These are phyloP conservation scores for Malassezia japonica DNA, from an alignment of 1,284 basidiomycete species.

Conservation along the genomic window DNA sequence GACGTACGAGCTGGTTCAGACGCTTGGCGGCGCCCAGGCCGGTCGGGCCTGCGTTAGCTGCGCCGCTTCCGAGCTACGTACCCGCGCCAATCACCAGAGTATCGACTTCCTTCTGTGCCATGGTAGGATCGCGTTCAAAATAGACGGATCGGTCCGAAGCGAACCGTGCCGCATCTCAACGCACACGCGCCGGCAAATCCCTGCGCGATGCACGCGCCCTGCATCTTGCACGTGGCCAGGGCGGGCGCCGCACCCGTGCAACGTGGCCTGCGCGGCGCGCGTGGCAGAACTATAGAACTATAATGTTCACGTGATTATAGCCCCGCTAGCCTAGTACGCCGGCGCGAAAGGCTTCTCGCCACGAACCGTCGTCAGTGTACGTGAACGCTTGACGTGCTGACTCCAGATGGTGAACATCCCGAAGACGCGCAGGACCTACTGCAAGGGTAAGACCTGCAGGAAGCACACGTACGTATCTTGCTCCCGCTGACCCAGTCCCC, in stretches of 20 bases:
- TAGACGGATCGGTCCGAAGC: no score
- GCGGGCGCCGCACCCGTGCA: not conserved
- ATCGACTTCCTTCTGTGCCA: slow-evolving; percentile 30
- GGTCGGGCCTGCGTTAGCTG: slow-evolving; percentile 37
- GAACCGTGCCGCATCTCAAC: no score
- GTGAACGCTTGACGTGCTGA: not conserved
- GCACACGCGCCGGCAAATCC: no score
- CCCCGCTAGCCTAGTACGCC: not conserved
- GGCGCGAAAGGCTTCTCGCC: slow-evolving; percentile 4
- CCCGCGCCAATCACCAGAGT: slow-evolving; percentile 47
- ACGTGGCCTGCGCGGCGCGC: not conserved
- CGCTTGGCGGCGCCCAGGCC: slow-evolving; percentile 54
- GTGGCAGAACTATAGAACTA: slow-evolving; percentile 5
- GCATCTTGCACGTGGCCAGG: no score
- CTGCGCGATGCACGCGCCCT: no score
- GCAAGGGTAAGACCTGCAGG: slow-evolving; percentile 96
- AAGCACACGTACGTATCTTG: slow-evolving; percentile 80
- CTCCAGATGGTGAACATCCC: slow-evolving; percentile 49
- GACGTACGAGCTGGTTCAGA: slow-evolving; percentile 51
- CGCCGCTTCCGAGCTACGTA: slow-evolving; percentile 15
- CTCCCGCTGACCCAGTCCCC: slow-evolving; percentile 24
- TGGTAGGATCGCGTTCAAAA: not conserved
- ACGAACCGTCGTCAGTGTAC: slow-evolving; percentile 9
- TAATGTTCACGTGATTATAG: slow-evolving; percentile 3
- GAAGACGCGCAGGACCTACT: slow-evolving; percentile 59